These are phyloP conservation scores for Saksenaea vasiformis DNA, from an alignment of 371 early-diverging fungal genomes.

Conservation along the genomic window DNA sequence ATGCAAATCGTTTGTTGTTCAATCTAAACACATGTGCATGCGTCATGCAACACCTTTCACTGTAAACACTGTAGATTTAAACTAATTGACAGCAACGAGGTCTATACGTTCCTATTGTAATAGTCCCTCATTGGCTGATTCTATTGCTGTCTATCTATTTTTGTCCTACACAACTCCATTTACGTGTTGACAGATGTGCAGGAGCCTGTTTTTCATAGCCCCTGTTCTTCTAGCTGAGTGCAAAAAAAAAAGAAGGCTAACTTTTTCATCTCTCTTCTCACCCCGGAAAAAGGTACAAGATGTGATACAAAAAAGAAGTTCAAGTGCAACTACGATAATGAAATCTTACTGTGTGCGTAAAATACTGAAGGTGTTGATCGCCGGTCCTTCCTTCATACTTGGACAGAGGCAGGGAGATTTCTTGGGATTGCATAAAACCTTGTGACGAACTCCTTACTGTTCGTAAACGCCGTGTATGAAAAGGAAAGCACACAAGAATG, in stretches of 20 bases:
- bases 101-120: background rate
- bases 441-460: background rate
- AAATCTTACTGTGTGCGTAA: too few relatives aligned
- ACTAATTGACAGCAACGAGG: slow-evolving; percentile 3
- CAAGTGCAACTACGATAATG: too few relatives aligned
- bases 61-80: background rate
- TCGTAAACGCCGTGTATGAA: background rate
- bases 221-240: background rate
- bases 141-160: background rate
- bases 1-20: slow-evolving; percentile 3
- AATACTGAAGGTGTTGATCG: background rate
- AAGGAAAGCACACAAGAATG: background rate
- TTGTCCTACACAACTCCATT: background rate
- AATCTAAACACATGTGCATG: background rate
- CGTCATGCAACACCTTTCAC: slow-evolving; percentile 1
- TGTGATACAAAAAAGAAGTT: background rate
- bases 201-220: background rate
- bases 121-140: background rate
- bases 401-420: slow-evolving; percentile 3
- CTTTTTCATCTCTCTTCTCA: too few relatives aligned
- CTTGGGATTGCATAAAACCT: slow-evolving; percentile 1
- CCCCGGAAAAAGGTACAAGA: background rate
- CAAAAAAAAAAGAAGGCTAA: background rate
- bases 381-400: background rate
- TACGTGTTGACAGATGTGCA: background rate